phyloP scores from a whole-genome alignment of 257 asterid genomes.

The Perilla frutescens region DNA sequence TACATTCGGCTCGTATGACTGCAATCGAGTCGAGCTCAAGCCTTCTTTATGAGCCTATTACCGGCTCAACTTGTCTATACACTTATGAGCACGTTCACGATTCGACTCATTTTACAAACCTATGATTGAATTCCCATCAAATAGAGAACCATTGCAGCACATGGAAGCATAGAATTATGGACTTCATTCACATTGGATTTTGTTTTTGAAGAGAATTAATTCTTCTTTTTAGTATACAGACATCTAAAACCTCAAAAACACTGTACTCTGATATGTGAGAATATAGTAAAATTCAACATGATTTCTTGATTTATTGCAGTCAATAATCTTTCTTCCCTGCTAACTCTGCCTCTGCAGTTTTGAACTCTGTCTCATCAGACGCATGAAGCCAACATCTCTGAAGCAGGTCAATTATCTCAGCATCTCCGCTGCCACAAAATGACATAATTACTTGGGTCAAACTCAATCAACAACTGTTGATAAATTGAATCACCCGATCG shows the following conservation, averaged over 20 bases:
- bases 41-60: too few species aligned
- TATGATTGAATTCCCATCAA: too few species aligned
- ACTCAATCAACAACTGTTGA: neutral
- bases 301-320: conserved; percentile 36
- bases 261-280: neutral
- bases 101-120: too few species aligned
- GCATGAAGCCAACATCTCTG: conserved; percentile 59
- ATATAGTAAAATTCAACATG: conserved; percentile 21
- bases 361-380: conserved; percentile 45
- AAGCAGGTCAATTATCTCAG: conserved; percentile 51
- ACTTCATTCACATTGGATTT: conserved; percentile 24
- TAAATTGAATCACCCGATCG: neutral
- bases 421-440: conserved; percentile 43
- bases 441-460: neutral
- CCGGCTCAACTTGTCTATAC: too few species aligned
- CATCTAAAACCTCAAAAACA: conserved; percentile 28
- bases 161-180: neutral
- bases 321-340: conserved; percentile 15
- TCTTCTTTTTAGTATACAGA: conserved; percentile 18
- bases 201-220: neutral
- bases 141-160: too few species aligned
- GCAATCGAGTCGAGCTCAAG: neutral
- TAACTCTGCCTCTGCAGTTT: conserved; percentile 32
- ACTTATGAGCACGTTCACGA: too few species aligned
- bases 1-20: neutral